Conservation (phyloP, 148 eudicot genomes). For the Rhododendron kiyosumense region DNA sequence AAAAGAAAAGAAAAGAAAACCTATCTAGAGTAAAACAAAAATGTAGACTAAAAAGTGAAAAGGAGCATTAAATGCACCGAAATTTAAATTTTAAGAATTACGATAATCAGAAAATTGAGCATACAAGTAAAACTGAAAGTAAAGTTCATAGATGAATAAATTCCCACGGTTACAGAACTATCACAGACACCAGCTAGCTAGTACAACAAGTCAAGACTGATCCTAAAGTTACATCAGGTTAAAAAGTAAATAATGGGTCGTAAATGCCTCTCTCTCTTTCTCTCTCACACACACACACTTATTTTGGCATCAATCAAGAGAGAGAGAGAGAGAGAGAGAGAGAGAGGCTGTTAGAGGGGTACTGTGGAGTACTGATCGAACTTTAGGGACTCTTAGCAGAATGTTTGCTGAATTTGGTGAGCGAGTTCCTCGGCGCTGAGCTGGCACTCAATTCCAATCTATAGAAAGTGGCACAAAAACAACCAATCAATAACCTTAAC, state of each 20-base stretch:
- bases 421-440: slow-evolving; percentile 92
- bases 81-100: not conserved
- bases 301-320: not conserved
- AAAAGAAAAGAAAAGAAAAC: no score
- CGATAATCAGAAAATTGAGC: not conserved
- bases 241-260: not conserved
- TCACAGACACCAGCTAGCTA: not conserved
- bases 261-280: not conserved
- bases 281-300: no score
- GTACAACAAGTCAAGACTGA: not conserved
- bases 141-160: not conserved
- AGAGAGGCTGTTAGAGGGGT: not conserved
- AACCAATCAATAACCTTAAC: not conserved
- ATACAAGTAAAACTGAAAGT: not conserved
- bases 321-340: not conserved
- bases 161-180: not conserved
- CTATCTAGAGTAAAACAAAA: no score
- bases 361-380: not conserved
- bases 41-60: not conserved
- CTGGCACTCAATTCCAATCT: slow-evolving; percentile 94
- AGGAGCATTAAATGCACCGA: not conserved
- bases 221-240: not conserved
- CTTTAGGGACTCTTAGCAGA: slow-evolving; percentile 29
- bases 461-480: not conserved
- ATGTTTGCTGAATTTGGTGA: slow-evolving; percentile 82